Base-by-base conservation (phyloP, 2,329 filamentous ascomycete genomes). In the Grosmannia clavigera region DNA sequence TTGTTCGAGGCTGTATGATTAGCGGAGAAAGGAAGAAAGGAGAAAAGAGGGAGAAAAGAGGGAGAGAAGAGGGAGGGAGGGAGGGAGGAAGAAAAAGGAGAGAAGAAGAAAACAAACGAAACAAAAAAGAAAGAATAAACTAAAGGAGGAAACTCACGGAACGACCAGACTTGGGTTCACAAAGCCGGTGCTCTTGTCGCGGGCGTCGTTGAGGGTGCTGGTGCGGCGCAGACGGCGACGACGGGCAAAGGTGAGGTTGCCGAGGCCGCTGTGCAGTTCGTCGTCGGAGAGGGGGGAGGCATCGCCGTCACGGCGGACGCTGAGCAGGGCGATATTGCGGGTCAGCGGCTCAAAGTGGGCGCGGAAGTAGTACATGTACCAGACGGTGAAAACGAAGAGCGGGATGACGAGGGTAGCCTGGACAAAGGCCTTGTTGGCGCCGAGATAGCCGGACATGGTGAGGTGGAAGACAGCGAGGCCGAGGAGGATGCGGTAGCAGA, bases 381-480 rank as follows among this genome's bases (percentile, higher is more conserved):
- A 97, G 19, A 95, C 76, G 0, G 92, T 96, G 38, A 84, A 83
- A 11, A 86, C 76, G 5, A 95, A 76, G 3, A 99, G 78, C 4
- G 94, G 95, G 0, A 87, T 71, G 25, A 96, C 79, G 35, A 92
- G 76, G 14, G 84, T 74, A 0, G 90, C 88, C 55, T 87, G 81
- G 25, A 85, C 82, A 66, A 91, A 88, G 0, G 89, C 90, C 57
- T 81, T 76, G 60, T 85, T 81, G 33, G 94, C 75, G 2, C 89
- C 89, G 60, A 99, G 81, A 63, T 92, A 86, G 3, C 92, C 92
- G 27, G 90, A 86, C 80, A 96, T 94, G 55, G 94, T 90, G 27
- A 95, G 74, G 71, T 99, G 91, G 68, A 96, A 96, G 51, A 97
- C 83, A 3, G 95, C 75, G 11, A 96, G 75, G 1, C 94, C 94